A percentile compares a stretch with the other conserved stretches of the same genome.
Conservation (phyloP, 176 grass and related monocot genomes). For the Cocos nucifera region DNA sequence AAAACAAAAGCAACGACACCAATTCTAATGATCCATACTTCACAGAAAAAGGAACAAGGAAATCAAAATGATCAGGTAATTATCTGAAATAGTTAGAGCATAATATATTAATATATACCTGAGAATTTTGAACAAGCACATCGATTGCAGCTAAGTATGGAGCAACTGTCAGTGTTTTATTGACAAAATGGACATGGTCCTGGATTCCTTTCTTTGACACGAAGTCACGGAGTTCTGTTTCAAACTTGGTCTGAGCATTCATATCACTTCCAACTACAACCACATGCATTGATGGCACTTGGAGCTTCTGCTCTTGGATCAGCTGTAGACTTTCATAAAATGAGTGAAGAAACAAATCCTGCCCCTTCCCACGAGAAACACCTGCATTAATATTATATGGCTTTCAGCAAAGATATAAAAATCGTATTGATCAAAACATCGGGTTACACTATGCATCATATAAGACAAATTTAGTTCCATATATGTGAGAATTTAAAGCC, state of each 20-base stretch:
- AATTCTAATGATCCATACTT: too few relatives aligned
- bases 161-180: slow-evolving; percentile 84
- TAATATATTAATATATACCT: slow-evolving; percentile 35
- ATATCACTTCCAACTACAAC: slow-evolving; percentile 92
- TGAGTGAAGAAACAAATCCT: slow-evolving; percentile 91
- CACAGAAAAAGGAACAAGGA: neutral
- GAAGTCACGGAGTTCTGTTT: slow-evolving; percentile 73
- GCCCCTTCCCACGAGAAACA: slow-evolving; percentile 93
- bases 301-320: slow-evolving; percentile 66
- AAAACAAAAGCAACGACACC: too few relatives aligned
- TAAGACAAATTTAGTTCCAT: too few relatives aligned
- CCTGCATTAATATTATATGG: slow-evolving; percentile 30
- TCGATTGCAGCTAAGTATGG: slow-evolving; percentile 92
- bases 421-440: too few relatives aligned
- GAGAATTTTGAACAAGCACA: slow-evolving; percentile 96
- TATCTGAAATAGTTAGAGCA: neutral
- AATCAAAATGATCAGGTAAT: neutral
- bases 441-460: too few relatives aligned
- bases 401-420: too few relatives aligned
- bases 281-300: slow-evolving; percentile 76
- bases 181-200: slow-evolving; percentile 76
- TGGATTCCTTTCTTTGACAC: slow-evolving; percentile 60
- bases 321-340: slow-evolving; percentile 74
- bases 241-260: slow-evolving; percentile 91
- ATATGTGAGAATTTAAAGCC: too few relatives aligned